Base-by-base conservation (phyloP, 2,329 filamentous ascomycete genomes). In the Aureobasidium sp. region DNA sequence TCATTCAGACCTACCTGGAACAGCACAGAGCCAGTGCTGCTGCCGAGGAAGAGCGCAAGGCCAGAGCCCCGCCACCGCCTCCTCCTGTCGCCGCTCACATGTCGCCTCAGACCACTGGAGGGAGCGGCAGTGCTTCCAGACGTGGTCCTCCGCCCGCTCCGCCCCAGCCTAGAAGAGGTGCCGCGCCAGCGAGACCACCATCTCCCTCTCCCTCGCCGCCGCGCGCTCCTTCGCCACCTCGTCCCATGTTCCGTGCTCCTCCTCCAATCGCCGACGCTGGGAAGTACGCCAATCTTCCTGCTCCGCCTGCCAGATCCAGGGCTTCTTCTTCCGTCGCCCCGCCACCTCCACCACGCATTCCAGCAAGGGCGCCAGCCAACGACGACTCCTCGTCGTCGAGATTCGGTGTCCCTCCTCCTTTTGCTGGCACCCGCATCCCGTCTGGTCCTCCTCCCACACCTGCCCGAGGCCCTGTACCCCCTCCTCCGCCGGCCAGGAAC, bases 181-280 rank as follows among this genome's bases (percentile, higher is more conserved):
- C 72, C 10, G 74, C 76, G 49, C 68, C 67, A 24, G 66, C 74
- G 34, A 63, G 67, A 56, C 68, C 70, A 21, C 70, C 72, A 6
- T 74, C 74, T 24, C 63, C 83, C 69, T 85, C 75, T 73, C 79
- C 85, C 25, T 71, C 73, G 32, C 81, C 86, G n/a, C 79, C 85
- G 29, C 78, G 83, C 63, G 85, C 88, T 56, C 80, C 85, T 12
- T 83, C 84, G 12, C 87, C 88, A 11, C 79, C 83, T 19, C 79
- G 84, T 48, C 81, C 81, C 7, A 79, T 78, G 61, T 97, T 95
- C 72, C 79, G 83, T 59, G 91, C 88, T 7, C 93, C 93, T 40
- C 93, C 93, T 29, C 88, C 91, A 2, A 71, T 97, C 56, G 82
- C 88, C 53, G 90, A 95, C 68, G 93, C 93, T 55, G 93, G 93